Percentiles rank a stretch among this genome's conserved stretches.
Conservation (phyloP, 1,284 basidiomycete species). For the Austroboletus novae-zelandiae region DNA sequence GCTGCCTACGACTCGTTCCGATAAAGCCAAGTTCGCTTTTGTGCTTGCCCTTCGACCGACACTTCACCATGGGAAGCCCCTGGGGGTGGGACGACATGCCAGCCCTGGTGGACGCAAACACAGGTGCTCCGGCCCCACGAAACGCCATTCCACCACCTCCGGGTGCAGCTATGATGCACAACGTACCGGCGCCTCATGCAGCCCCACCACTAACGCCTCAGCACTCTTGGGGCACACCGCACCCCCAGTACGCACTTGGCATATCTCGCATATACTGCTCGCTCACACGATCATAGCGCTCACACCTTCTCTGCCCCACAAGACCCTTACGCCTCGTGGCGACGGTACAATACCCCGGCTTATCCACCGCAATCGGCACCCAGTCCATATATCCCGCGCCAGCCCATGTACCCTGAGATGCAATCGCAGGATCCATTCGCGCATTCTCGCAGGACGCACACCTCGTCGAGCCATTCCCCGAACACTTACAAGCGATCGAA, state of each 20-base stretch:
- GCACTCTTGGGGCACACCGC: constrained; percentile 17
- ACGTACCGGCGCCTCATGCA: constrained; percentile 10
- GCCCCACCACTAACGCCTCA: constrained; percentile 7
- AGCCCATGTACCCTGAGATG: constrained; percentile 10
- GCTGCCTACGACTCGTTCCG: constrained; percentile 18
- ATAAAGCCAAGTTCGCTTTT: constrained; percentile 11
- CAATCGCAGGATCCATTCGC: constrained; percentile 11
- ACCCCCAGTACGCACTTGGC: constrained; percentile 6
- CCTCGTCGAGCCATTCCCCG: neutral
- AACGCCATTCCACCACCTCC: constrained; percentile 26
- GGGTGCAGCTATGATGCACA: constrained; percentile 15
- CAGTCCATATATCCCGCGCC: constrained; percentile 32
- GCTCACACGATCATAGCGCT: constrained; percentile 5
- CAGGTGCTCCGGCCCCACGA: constrained; percentile 1
- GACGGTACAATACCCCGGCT: neutral
- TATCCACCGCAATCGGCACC: constrained; percentile 22
- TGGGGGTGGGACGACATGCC: constrained; percentile 28
- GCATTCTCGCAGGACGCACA: constrained; percentile 7
- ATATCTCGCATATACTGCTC: neutral
- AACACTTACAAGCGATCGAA: constrained; percentile 4
- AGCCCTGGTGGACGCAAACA: constrained; percentile 21
- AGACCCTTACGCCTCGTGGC: constrained; percentile 12
- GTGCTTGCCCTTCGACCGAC: neutral
- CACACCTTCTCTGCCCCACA: constrained; percentile 14
- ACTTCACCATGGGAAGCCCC: constrained; percentile 15